Evolutionary conservation across 257 asterid species (phyloP).

Genomic region (Fraxinus quadrangulata): DNA sequence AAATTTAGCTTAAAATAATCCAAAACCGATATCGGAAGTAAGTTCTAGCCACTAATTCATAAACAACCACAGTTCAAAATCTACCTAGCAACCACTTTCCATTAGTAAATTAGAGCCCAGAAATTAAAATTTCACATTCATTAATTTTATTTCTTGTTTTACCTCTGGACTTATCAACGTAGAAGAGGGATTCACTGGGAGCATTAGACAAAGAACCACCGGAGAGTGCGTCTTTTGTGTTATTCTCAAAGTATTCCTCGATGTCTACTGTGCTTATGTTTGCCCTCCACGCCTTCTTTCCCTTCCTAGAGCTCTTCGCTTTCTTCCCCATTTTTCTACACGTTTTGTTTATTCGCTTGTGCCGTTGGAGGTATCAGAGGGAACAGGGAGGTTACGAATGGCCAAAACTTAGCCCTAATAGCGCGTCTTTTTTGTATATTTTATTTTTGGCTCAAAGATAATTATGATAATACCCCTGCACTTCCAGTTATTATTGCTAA

Average conservation of each 20-base stretch:
- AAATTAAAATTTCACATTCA: neutral
- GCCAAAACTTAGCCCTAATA: too few species aligned
- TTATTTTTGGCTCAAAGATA: too few species aligned
- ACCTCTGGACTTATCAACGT: constrained; percentile 89
- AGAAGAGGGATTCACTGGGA: constrained; percentile 71
- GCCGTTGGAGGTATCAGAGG: too few species aligned
- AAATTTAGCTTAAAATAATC: neutral
- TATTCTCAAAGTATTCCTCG: constrained; percentile 79
- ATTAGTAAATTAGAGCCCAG: neutral
- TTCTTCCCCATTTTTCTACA: constrained; percentile 66
- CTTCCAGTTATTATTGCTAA: too few species aligned
- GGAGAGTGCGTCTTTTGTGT: constrained; percentile 91
- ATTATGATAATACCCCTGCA: too few species aligned
- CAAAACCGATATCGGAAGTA: neutral
- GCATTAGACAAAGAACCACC: constrained; percentile 80
- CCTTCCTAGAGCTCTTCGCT: constrained; percentile 81
- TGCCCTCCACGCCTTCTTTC: constrained; percentile 97
- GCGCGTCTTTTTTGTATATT: too few species aligned
- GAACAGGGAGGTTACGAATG: too few species aligned
- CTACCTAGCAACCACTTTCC: neutral
- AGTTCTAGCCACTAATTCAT: too few species aligned
- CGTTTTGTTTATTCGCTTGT: too few species aligned
- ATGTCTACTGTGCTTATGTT: constrained; percentile 86
- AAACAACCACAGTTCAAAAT: neutral
- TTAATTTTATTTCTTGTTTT: neutral